A percentile compares a stretch with the other conserved stretches of the same genome.
Evolutionary conservation across 169 alveolate species (phyloP).

Genomic region (Plasmodium gaboni): DNA sequence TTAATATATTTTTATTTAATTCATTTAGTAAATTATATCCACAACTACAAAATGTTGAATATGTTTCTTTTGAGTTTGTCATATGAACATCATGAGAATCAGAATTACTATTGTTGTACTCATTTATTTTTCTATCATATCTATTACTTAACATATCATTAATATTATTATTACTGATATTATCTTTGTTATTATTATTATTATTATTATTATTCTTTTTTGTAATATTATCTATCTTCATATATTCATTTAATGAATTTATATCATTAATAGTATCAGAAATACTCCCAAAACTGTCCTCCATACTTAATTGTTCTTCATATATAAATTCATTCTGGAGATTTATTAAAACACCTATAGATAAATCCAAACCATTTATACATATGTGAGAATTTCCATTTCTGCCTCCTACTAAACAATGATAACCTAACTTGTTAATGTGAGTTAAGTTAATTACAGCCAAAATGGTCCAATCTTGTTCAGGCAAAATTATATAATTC

Average conservation of each 20-base stretch:
- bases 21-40: constrained; percentile 23
- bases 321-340: neutral
- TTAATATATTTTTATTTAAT: constrained; percentile 28
- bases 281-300: neutral
- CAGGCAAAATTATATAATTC: constrained; percentile 22
- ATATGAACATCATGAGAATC: neutral
- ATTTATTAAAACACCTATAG: constrained; percentile 56
- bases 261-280: neutral
- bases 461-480: constrained; percentile 40
- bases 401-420: constrained; percentile 64
- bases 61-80: neutral
- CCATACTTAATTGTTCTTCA: neutral
- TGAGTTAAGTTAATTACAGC: constrained; percentile 30
- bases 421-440: constrained; percentile 30
- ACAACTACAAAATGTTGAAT: constrained; percentile 29
- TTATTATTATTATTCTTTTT: neutral
- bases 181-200: neutral
- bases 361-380: constrained; percentile 21
- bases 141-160: neutral
- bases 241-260: neutral
- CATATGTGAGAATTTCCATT: constrained; percentile 54
- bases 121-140: neutral
- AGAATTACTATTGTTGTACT: neutral
- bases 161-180: neutral
- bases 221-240: neutral